These are phyloP conservation scores for Dissophora ornata DNA, from an alignment of 192 early-diverging fungal genomes.

Conservation along the genomic window DNA sequence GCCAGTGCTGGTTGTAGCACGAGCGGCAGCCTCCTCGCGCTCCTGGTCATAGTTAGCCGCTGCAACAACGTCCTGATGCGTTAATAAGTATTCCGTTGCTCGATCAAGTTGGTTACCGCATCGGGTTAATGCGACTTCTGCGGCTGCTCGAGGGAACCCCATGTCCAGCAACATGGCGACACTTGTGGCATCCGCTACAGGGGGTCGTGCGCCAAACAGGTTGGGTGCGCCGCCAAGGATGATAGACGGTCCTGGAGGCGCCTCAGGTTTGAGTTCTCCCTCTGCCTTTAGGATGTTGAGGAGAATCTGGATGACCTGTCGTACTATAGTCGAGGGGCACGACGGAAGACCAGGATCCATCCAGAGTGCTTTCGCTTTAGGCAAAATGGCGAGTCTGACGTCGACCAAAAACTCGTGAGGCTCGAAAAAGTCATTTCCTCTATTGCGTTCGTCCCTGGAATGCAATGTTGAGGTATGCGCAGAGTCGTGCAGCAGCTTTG, in stretches of 20 bases:
- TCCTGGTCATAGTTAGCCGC: constrained; percentile 50
- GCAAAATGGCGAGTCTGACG: constrained; percentile 68
- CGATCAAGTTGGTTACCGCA: constrained; percentile 78
- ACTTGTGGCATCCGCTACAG: constrained; percentile 71
- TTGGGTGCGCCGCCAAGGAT: constrained; percentile 20
- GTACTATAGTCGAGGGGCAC: constrained; percentile 65
- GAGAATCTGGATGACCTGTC: constrained; percentile 69
- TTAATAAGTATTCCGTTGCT: constrained; percentile 90
- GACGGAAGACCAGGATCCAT: constrained; percentile 63
- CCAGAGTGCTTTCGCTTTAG: constrained; percentile 71
- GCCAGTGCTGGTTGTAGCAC: background rate
- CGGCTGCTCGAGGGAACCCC: constrained; percentile 85
- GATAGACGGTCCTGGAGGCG: constrained; percentile 31
- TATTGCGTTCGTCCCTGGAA: constrained; percentile 64
- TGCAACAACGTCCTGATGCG: constrained; percentile 68
- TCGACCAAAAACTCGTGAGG: constrained; percentile 73
- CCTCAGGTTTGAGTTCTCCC: constrained; percentile 67
- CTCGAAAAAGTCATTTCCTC: constrained; percentile 71
- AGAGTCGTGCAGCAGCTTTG: constrained; percentile 80
- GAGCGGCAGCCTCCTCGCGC: constrained; percentile 24
- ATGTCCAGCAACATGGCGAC: constrained; percentile 82
- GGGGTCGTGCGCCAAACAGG: constrained; percentile 54
- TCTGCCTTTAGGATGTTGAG: constrained; percentile 78
- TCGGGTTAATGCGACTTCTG: constrained; percentile 81
- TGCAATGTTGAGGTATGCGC: constrained; percentile 67